Conservation (phyloP, 2,329 filamentous ascomycete species). For the Phaeophleospora eucalypticola region DNA sequence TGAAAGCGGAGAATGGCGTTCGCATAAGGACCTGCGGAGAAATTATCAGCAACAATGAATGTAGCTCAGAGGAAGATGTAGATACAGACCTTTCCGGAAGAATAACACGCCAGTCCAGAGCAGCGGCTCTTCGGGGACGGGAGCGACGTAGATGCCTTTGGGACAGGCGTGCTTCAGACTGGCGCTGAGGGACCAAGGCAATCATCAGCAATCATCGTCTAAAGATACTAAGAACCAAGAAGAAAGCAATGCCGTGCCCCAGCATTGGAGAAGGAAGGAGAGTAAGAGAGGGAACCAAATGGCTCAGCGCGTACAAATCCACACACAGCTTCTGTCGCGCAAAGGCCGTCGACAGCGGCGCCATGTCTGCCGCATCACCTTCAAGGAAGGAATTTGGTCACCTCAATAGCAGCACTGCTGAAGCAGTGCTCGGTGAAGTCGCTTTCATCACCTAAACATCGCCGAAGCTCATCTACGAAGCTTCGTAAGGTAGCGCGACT, state of each 20-base stretch:
- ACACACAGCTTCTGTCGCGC: conserved; percentile 72
- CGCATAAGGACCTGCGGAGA: conserved; percentile 71
- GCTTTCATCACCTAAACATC: too few species aligned
- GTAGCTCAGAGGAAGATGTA: too few species aligned
- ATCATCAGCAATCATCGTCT: conserved; percentile 14
- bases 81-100: conserved; percentile 68
- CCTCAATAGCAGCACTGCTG: too few species aligned
- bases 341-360: conserved; percentile 38
- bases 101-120: conserved; percentile 92
- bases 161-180: conserved; percentile 60
- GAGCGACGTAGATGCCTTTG: conserved; percentile 78
- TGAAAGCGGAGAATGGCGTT: conserved; percentile 85
- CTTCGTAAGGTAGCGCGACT: too few species aligned
- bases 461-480: too few species aligned
- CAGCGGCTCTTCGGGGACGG: conserved; percentile 74
- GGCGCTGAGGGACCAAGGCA: conserved; percentile 10
- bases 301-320: conserved; percentile 65
- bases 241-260: neutral
- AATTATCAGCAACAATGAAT: too few species aligned
- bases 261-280: too few species aligned
- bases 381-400: too few species aligned
- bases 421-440: too few species aligned
- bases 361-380: conserved; percentile 12
- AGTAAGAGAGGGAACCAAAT: too few species aligned
- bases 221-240: conserved; percentile 1